These are phyloP conservation scores for Pseudogymnoascus sp. DNA, from an alignment of 2,329 filamentous ascomycete genomes.

Conservation along the genomic window DNA sequence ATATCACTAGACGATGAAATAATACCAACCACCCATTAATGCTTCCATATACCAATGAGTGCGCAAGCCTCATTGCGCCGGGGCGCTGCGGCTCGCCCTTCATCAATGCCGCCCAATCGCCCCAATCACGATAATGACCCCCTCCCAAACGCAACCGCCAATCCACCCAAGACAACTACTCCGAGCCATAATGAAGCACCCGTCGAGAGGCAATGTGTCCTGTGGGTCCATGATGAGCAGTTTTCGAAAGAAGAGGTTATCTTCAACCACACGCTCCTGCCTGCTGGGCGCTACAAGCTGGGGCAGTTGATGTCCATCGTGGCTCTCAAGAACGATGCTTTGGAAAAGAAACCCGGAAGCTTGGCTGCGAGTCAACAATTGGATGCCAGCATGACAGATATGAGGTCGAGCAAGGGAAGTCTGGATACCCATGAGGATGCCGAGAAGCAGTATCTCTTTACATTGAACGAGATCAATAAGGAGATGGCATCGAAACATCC, in stretches of 20 bases:
- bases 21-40: not conserved
- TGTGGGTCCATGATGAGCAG: constrained; percentile 50
- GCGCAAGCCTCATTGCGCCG: constrained; percentile 8
- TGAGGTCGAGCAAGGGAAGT: constrained; percentile 15
- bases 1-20: not conserved
- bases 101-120: not conserved
- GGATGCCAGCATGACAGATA: constrained; percentile 17
- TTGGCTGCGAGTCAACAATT: constrained; percentile 16
- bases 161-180: not conserved
- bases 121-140: constrained; percentile 4
- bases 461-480: constrained; percentile 61
- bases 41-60: constrained; percentile 7
- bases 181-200: constrained; percentile 9
- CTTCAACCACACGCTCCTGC: constrained; percentile 65
- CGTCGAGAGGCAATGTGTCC: constrained; percentile 24
- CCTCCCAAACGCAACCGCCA: not conserved
- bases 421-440: constrained; percentile 24
- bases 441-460: constrained; percentile 55
- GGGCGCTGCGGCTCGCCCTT: constrained; percentile 5
- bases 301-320: constrained; percentile 68
- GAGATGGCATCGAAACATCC: constrained; percentile 58
- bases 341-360: constrained; percentile 21
- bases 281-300: constrained; percentile 51
- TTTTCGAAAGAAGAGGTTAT: constrained; percentile 72
- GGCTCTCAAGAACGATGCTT: constrained; percentile 45